phyloP scores from a whole-genome alignment of 306 rosid genomes.

The Arachis hypogaea region DNA sequence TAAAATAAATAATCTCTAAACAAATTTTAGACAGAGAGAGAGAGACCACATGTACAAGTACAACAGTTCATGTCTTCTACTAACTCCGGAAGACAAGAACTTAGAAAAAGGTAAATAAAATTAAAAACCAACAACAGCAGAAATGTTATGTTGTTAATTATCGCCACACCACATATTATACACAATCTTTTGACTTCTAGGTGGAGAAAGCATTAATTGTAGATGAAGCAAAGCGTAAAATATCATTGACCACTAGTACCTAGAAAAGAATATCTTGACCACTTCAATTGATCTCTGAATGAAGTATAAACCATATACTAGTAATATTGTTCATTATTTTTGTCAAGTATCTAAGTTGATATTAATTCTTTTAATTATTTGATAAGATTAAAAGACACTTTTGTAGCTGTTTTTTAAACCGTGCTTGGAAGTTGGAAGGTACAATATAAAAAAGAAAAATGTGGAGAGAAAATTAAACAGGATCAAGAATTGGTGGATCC shows the following conservation, averaged over 20 bases:
- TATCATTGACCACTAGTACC: slow-evolving; percentile 5
- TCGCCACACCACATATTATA: neutral
- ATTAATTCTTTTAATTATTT: too few species aligned
- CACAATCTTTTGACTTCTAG: neutral
- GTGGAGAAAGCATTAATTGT: neutral
- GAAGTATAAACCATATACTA: too few species aligned
- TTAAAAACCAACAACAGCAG: too few species aligned
- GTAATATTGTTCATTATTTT: too few species aligned
- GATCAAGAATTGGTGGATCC: slow-evolving; percentile 9
- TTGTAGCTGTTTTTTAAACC: neutral
- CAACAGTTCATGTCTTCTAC: slow-evolving; percentile 14
- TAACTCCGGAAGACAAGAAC: neutral
- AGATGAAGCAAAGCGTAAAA: neutral
- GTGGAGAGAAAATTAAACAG: slow-evolving; percentile 9
- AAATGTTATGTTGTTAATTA: too few species aligned
- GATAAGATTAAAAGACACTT: too few species aligned
- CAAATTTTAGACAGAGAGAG: too few species aligned
- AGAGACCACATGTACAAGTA: too few species aligned
- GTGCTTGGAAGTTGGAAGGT: neutral
- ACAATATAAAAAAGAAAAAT: neutral
- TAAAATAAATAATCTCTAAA: too few species aligned
- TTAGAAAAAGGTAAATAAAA: too few species aligned
- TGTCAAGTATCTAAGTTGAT: too few species aligned
- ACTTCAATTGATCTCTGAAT: neutral
- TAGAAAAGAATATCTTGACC: slow-evolving; percentile 15